These are phyloP conservation scores for Xylaria sp. DNA, from an alignment of 2,329 filamentous ascomycete species.

Conservation along the genomic window DNA sequence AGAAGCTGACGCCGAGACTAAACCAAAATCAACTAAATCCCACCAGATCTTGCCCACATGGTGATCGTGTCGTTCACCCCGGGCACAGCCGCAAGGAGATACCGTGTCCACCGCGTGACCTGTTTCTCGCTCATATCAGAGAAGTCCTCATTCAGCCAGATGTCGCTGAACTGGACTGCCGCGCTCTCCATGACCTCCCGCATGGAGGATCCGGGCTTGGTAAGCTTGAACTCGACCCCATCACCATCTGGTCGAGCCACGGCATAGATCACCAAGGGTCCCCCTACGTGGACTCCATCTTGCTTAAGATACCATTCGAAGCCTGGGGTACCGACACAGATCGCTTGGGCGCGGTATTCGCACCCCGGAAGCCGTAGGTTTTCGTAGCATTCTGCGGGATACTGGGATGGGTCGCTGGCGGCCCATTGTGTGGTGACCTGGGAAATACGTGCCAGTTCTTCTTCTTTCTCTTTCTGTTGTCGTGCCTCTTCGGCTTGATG, in stretches of 20 bases:
- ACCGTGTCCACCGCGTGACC: conserved; percentile 9
- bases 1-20: neutral
- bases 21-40: neutral
- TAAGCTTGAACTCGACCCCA: conserved; percentile 4
- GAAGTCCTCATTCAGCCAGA: conserved; percentile 14
- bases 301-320: neutral
- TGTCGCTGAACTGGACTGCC: conserved; percentile 8
- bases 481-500: neutral
- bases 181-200: neutral
- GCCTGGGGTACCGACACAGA: conserved; percentile 16
- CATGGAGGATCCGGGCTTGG: neutral
- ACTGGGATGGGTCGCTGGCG: neutral
- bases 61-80: conserved; percentile 10
- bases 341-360: neutral
- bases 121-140: conserved; percentile 2
- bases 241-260: neutral
- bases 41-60: conserved; percentile 1
- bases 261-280: conserved; percentile 1
- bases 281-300: neutral
- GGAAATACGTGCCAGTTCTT: neutral
- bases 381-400: conserved; percentile 11
- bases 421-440: neutral
- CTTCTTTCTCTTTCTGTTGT: neutral
- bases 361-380: conserved; percentile 12
- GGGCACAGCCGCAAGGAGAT: conserved; percentile 19